Base-by-base conservation (phyloP, 352 stramenopile genomes). In the Phytopythium montanum region DNA sequence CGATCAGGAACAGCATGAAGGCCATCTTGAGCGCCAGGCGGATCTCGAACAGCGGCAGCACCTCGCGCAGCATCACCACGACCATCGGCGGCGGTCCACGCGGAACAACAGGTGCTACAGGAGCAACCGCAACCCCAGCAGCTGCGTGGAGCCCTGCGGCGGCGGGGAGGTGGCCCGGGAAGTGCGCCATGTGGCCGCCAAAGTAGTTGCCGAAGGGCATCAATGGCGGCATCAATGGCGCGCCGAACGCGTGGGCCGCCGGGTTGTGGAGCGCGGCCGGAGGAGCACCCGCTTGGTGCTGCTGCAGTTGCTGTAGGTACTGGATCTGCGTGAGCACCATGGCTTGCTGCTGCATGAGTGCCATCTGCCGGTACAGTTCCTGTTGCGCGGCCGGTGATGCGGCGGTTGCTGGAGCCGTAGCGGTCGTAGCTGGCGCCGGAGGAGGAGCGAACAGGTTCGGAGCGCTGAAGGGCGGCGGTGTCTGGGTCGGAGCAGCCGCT, bases 1-100 rank as follows among this genome's bases (percentile, higher is more conserved):
- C 83, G 56, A 95, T 91, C 59, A 95, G 90, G 62, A 93, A 92
- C 33, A 95, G 72, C 86, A 95, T 95, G 60, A 95, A 92, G 21
- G 70, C 69, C 86, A 95, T 95, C 63, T 95, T 95, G 50, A 95
- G 65, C 23, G 82, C 81, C 44, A 95, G 67, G 7, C 82, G 82
- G 19, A 89, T 66, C 61, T 95, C 86, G 38, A 92, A 61, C n/a
- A 93, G 68, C 41, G 66, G 68, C 13, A 81, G 50, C 12, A 90
- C 70, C 52, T 92, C 80, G 19, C 73, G 80, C 4, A 74, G 59
- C 52, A 88, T 76, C 39, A 85, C 68, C 12, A 76, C 69, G 8
- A 87, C 61, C 62, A 66, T 69, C 54, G 45, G 60, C 0, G 57
- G 67, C 12, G 61, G 52, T 10, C 61, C 62, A 8, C 61, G 64